Evolutionary conservation across 2,329 filamentous ascomycete species (phyloP).

Genomic region (Botrytis galanthina): DNA sequence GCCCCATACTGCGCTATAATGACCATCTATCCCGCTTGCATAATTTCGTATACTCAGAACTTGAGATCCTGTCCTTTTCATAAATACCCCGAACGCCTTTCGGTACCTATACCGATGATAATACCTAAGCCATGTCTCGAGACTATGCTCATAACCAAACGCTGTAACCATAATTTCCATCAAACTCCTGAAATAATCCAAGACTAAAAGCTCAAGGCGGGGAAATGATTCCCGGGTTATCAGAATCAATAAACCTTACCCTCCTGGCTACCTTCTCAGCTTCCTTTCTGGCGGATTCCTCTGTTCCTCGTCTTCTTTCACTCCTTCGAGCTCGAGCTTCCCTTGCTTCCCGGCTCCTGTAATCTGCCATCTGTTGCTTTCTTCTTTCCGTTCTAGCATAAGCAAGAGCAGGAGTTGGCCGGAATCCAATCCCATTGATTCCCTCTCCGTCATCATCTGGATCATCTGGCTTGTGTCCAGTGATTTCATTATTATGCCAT

Average conservation of each 20-base stretch:
- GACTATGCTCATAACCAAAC: constrained; percentile 7
- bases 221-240: constrained; percentile 24
- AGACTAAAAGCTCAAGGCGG: constrained; percentile 22
- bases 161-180: not conserved
- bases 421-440: constrained; percentile 67
- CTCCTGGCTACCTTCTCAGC: constrained; percentile 29
- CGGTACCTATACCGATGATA: not conserved
- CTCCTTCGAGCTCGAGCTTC: constrained; percentile 57
- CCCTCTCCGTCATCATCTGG: constrained; percentile 65
- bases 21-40: not conserved
- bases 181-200: not conserved
- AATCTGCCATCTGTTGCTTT: constrained; percentile 60
- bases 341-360: constrained; percentile 59
- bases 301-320: constrained; percentile 46
- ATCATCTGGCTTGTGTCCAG: constrained; percentile 62
- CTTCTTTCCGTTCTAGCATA: constrained; percentile 56
- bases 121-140: not conserved
- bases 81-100: not conserved
- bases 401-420: constrained; percentile 60
- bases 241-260: constrained; percentile 35
- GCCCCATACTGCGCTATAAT: constrained; percentile 8
- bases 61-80: constrained; percentile 6
- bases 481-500: constrained; percentile 68
- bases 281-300: constrained; percentile 24
- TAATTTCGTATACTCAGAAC: not conserved